phyloP scores from a whole-genome alignment of 768 basidiomycete genomes.

The Boletellus emodensis region DNA sequence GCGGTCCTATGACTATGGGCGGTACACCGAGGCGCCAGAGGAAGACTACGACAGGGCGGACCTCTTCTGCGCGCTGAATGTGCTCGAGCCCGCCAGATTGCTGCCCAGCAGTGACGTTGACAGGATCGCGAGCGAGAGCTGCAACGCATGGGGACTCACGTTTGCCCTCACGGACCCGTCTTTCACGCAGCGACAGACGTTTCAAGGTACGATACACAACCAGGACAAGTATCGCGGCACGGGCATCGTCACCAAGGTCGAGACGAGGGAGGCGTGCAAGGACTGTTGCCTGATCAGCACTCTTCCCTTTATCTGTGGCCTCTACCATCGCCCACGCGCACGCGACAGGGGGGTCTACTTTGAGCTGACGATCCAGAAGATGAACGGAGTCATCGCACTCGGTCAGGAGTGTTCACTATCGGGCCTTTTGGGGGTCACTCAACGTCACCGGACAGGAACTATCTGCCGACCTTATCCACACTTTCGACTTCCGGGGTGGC shows the following conservation, averaged over 20 bases:
- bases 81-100: constrained; percentile 40
- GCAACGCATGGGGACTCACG: constrained; percentile 53
- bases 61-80: constrained; percentile 43
- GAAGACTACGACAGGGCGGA: constrained; percentile 51
- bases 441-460: constrained; percentile 40
- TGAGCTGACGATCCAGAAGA: constrained; percentile 52
- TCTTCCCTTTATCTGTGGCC: constrained; percentile 55
- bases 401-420: constrained; percentile 27
- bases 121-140: constrained; percentile 43
- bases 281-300: constrained; percentile 56
- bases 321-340: constrained; percentile 48
- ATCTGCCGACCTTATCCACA: constrained; percentile 61
- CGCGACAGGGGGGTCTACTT: constrained; percentile 56
- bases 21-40: constrained; percentile 53
- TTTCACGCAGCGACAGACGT: constrained; percentile 23
- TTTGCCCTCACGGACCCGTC: constrained; percentile 25
- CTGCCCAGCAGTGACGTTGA: constrained; percentile 53
- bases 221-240: constrained; percentile 29
- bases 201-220: constrained; percentile 40
- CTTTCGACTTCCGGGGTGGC: constrained; percentile 71
- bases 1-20: constrained; percentile 42
- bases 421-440: background rate
- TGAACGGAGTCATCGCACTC: constrained; percentile 58
- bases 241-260: constrained; percentile 36
- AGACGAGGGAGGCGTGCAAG: constrained; percentile 40